These are phyloP conservation scores for Zizania palustris DNA, from an alignment of 202 grass and related monocot genomes.

Conservation along the genomic window DNA sequence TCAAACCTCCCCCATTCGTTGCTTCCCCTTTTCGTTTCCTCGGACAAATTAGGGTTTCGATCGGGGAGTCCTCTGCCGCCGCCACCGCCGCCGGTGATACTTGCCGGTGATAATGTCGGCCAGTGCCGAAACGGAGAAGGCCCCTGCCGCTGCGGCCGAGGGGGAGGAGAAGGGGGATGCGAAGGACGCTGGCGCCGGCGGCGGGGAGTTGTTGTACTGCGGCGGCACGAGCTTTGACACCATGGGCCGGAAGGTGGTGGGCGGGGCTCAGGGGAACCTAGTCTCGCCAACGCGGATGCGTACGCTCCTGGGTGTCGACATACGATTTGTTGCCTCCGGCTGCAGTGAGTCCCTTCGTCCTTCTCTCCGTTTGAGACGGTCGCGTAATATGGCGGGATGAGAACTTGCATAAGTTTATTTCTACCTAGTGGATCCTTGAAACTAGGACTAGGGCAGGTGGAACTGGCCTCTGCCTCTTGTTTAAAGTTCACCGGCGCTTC, in stretches of 20 bases:
- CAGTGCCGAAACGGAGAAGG: conserved; percentile 46
- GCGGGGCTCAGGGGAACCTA: conserved; percentile 56
- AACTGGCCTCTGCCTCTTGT: background rate
- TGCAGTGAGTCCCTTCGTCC: conserved; percentile 58
- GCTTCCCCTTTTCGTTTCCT: conserved; percentile 33
- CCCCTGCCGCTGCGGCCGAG: conserved; percentile 19
- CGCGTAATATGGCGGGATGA: background rate
- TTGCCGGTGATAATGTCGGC: conserved; percentile 60
- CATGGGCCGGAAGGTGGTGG: conserved; percentile 65
- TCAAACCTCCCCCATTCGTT: conserved; percentile 36
- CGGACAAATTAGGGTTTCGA: conserved; percentile 55
- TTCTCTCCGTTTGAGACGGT: conserved; percentile 3
- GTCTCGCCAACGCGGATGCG: conserved; percentile 80
- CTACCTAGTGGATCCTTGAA: background rate
- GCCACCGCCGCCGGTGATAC: background rate
- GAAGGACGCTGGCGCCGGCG: conserved; percentile 30
- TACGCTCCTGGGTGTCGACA: conserved; percentile 78
- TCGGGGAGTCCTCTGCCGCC: conserved; percentile 23
- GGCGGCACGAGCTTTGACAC: conserved; percentile 72
- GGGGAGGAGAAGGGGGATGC: conserved; percentile 53
- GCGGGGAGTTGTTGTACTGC: conserved; percentile 85
- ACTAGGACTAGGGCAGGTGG: background rate
- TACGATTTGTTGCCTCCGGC: conserved; percentile 86
- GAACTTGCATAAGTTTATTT: background rate
- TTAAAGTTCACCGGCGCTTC: conserved; percentile 4